phyloP scores from a whole-genome alignment of 2,329 filamentous ascomycete species.

The Pyricularia grisea region DNA sequence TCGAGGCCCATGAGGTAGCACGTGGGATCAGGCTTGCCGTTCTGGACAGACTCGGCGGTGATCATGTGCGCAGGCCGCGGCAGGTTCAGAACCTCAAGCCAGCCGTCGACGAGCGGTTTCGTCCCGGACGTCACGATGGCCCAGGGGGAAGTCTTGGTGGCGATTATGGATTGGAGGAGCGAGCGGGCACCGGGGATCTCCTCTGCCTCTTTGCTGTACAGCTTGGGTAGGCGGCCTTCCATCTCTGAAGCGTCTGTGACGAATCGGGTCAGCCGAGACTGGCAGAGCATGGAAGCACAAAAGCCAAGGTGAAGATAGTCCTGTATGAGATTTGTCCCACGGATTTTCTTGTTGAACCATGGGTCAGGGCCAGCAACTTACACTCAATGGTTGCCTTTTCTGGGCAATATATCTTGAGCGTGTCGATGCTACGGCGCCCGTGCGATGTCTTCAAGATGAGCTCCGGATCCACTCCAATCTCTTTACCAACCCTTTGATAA shows the following conservation, averaged over 20 bases:
- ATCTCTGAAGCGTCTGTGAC: slow-evolving; percentile 63
- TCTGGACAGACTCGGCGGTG: slow-evolving; percentile 64
- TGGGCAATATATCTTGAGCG: slow-evolving; percentile 67
- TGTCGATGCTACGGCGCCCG: slow-evolving; percentile 81
- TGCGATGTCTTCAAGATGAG: slow-evolving; percentile 86
- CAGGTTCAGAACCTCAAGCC: slow-evolving; percentile 59
- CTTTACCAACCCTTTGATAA: slow-evolving; percentile 55
- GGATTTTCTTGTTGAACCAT: neutral
- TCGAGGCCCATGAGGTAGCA: slow-evolving; percentile 63
- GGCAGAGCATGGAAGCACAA: slow-evolving; percentile 43
- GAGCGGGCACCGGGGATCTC: slow-evolving; percentile 77
- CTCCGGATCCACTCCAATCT: slow-evolving; percentile 76
- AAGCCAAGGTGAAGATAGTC: neutral
- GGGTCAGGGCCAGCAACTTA: slow-evolving; percentile 34
- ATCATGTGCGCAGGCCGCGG: slow-evolving; percentile 58
- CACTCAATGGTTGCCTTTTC: slow-evolving; percentile 90
- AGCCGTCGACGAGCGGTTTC: slow-evolving; percentile 56
- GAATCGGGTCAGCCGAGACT: slow-evolving; percentile 63
- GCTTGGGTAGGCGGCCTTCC: slow-evolving; percentile 68
- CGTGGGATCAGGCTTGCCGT: slow-evolving; percentile 68
- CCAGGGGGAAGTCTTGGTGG: slow-evolving; percentile 59
- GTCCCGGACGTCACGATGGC: slow-evolving; percentile 78
- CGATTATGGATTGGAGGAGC: slow-evolving; percentile 59
- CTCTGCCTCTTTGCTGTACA: slow-evolving; percentile 67
- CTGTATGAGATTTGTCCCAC: neutral